Evolutionary conservation across 1,284 basidiomycete genomes (phyloP).

Genomic region (Papiliotrema fonsecae): DNA sequence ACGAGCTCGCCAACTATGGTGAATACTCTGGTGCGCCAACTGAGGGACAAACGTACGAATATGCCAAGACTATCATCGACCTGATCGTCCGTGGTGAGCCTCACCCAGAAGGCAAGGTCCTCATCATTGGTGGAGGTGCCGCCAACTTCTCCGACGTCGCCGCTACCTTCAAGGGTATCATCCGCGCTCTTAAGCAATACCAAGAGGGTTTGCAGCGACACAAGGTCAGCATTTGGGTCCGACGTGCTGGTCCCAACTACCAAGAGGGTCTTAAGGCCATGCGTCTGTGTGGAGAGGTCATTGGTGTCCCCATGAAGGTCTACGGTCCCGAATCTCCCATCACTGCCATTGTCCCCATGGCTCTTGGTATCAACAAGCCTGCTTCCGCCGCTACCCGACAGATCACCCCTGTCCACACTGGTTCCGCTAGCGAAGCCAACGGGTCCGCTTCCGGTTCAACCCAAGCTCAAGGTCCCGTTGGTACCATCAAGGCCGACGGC

Average conservation of each 20-base stretch:
- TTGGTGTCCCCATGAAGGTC: constrained; percentile 94
- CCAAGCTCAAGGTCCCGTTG: constrained; percentile 54
- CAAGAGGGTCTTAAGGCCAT: constrained; percentile 99
- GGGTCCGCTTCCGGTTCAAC: constrained; percentile 24
- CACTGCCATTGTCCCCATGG: constrained; percentile 96
- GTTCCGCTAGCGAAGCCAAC: constrained; percentile 20
- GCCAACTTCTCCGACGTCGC: constrained; percentile 99
- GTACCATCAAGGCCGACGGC: constrained; percentile 72
- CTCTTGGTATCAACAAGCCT: constrained; percentile 67
- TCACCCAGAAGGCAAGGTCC: constrained; percentile 84
- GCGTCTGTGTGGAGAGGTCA: constrained; percentile 93
- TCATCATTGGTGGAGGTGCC: constrained; percentile 97
- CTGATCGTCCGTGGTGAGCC: constrained; percentile 88
- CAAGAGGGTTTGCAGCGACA: constrained; percentile 78
- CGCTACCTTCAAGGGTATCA: constrained; percentile 99
- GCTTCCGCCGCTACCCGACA: constrained; percentile 49
- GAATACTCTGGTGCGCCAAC: constrained; percentile 99
- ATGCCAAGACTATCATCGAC: constrained; percentile 97
- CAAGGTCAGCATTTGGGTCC: constrained; percentile 88
- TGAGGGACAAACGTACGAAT: constrained; percentile 98
- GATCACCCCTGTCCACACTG: constrained; percentile 40
- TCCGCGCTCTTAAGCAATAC: constrained; percentile 92
- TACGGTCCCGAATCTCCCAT: constrained; percentile 98
- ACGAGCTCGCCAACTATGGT: constrained; percentile 98
- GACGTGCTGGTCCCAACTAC: constrained; percentile 98